These are phyloP conservation scores for Triangularia verruculosa DNA, from an alignment of 2,329 filamentous ascomycete species.

Conservation along the genomic window DNA sequence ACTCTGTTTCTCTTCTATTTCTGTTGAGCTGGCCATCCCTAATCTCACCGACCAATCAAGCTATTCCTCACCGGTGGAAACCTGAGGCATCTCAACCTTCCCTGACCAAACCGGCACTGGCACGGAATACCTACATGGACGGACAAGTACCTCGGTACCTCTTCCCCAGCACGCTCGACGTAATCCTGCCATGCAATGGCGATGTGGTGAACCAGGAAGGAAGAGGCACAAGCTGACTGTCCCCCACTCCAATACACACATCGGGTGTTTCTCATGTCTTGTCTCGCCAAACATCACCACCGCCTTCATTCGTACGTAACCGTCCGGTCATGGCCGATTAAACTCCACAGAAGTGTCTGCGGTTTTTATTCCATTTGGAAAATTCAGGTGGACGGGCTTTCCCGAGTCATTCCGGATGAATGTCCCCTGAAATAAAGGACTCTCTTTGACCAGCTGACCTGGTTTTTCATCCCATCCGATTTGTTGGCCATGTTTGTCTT, in stretches of 20 bases:
- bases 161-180: neutral
- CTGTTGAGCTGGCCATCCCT: neutral
- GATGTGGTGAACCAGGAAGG: neutral
- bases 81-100: neutral
- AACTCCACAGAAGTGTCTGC: neutral
- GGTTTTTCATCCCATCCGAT: neutral
- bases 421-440: neutral
- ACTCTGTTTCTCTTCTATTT: too few species aligned
- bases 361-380: neutral
- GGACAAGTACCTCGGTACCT: neutral
- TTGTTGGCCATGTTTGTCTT: neutral
- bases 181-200: slow-evolving; percentile 5
- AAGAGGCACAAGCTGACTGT: neutral
- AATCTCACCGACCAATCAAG: slow-evolving; percentile 7
- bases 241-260: neutral
- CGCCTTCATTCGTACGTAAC: neutral
- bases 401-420: slow-evolving; percentile 9
- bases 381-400: neutral
- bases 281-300: neutral
- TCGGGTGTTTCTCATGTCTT: neutral
- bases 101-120: neutral
- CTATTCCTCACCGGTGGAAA: neutral
- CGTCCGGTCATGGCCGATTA: neutral
- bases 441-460: slow-evolving; percentile 3
- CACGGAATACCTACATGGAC: slow-evolving; percentile 7